Evolutionary conservation across 176 grass and related monocot genomes (phyloP), one percentile per base, ranked within the genome.

Genomic region (Chloris gayana): DNA sequence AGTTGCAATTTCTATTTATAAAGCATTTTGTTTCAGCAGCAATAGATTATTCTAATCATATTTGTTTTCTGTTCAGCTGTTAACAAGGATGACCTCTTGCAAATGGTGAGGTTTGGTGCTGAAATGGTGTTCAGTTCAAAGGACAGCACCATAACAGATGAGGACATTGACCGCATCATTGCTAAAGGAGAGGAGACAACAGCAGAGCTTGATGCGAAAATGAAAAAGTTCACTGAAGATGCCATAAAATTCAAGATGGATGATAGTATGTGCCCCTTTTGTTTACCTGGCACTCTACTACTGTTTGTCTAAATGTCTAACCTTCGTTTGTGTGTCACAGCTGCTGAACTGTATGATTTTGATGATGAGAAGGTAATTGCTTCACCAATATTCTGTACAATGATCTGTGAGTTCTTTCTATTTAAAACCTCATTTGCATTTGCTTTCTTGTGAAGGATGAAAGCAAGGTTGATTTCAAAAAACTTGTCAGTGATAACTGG

Each of bases 161-260:
- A 99, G 42, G 96, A 95, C 73, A 93, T 99, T 84, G 92, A 99
- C 80, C 85, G 91, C 35, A 99, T 99, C 80, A 95, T 99, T 66
- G 96, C 93, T 44, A 99, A 95, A 89, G 96, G 96, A 79, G 96
- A 99, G 86, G 93, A 99, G 73, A 84, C 92, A 75, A 99, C 88
- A 80, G 96, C 96, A 79, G 96, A 93, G 46, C 92, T 99, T 84
- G 93, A 99, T 57, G 96, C 88, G 4, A 99, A 99, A 85, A 99
- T 99, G 96, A 99, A 99, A 88, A 99, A 90, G 69, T 99, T 99
- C 76, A 99, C 96, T 67, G 96, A 99, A 86, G 96, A 99, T 85
- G 96, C 96, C 5, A 95, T 99, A 57, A 95, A 99, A 81, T 95
- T 99, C 80, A 99, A 99, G 80, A 99, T 99, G 96, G 96, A 99